Conservation (phyloP, 2,329 filamentous ascomycete genomes). For the Penicillium thymicola region DNA sequence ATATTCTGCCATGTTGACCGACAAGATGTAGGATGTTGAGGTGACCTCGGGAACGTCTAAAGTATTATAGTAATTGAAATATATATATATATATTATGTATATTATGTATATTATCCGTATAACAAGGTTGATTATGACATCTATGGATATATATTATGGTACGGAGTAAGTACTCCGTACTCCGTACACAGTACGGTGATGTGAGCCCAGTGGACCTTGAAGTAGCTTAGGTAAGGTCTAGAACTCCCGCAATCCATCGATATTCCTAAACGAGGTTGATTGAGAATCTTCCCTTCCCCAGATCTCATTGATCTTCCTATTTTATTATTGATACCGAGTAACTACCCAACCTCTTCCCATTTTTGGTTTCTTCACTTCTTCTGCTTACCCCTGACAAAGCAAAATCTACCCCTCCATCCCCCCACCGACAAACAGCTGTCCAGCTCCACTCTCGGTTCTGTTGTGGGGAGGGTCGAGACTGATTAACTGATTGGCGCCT, state of each 20-base stretch:
- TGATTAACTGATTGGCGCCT: constrained; percentile 20
- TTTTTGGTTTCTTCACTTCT: not conserved
- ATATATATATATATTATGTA: too few species aligned
- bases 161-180: too few species aligned
- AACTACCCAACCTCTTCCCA: not conserved
- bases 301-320: not conserved
- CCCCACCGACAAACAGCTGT: constrained; percentile 11
- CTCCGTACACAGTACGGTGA: not conserved
- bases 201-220: not conserved
- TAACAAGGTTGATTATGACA: not conserved
- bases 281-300: not conserved
- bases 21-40: not conserved
- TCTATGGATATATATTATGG: not conserved
- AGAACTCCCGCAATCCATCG: not conserved
- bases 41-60: not conserved
- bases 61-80: not conserved
- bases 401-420: constrained; percentile 1
- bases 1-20: not conserved
- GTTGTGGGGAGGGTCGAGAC: constrained; percentile 26
- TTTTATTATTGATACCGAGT: not conserved
- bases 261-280: not conserved
- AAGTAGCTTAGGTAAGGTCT: constrained; percentile 8
- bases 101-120: not conserved
- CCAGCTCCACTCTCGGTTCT: constrained; percentile 25
- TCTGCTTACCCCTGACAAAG: not conserved